Evolutionary conservation across 176 grass and related monocot species (phyloP), one percentile per base, ranked within the genome.

Genomic region (Ensete ventricosum): DNA sequence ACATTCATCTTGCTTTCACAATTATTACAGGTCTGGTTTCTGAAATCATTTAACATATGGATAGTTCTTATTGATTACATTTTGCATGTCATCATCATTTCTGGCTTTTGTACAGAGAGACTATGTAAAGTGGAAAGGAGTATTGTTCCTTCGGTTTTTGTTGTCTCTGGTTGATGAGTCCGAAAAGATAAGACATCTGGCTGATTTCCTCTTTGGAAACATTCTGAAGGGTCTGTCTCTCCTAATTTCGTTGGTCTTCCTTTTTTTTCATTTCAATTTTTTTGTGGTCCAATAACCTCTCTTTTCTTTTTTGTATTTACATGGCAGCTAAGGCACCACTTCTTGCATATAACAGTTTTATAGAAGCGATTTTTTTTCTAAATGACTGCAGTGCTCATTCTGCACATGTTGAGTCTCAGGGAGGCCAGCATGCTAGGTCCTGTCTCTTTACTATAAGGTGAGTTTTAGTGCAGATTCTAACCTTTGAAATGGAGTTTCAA

Each of bases 321-420:
- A 81, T 82, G 81, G 64, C 88, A 97, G 94, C 85, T 75, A 97
- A 97, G 80, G 87, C 94, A 1, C 94, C 94, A 80, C 90, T 97
- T 64, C 94, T 97, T 87, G 94, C 94, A 74, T 97, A 97, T 76
- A 97, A 97, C 82, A 97, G 94, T 79, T 97, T 97, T 73, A 93
- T 97, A 85, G 94, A 93, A 87, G 94, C 94, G 67, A 93, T 97
- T 57, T 90, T 84, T 62, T 84, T 90, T 54, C 86, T 97, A 85
- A 97, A 97, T n/a, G 72, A 78, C 69, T 89, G 84, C 69, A 81
- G 70, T 26, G 83, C 72, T 43, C 84, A 89, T 50, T 63, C 86
- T 69, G 83, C 64, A 48, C 77, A 92, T 77, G 84, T 55, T 2
- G 78, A 84, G 19, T 82, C 83, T 72, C 85, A 91, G 64, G 81